These are phyloP conservation scores for Colletotrichum musicola DNA, from an alignment of 2,329 filamentous ascomycete genomes.

Conservation along the genomic window DNA sequence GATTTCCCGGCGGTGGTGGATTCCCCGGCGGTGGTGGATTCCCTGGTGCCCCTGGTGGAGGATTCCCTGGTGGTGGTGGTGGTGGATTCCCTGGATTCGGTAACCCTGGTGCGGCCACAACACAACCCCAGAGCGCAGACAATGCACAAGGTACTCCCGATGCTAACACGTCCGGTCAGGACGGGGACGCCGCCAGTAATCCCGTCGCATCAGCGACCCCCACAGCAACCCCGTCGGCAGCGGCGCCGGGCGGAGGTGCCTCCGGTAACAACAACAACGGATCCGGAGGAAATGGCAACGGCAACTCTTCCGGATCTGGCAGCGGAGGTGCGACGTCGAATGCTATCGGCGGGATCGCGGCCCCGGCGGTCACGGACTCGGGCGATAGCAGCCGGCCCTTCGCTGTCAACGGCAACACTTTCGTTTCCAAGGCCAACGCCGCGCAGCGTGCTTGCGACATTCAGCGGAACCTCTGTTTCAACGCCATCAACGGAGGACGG, in stretches of 20 bases:
- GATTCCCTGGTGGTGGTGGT: slow-evolving; percentile 14
- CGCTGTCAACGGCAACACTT: slow-evolving; percentile 67
- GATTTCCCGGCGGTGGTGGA: neutral
- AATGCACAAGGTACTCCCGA: slow-evolving; percentile 13
- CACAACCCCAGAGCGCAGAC: slow-evolving; percentile 27
- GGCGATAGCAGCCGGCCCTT: slow-evolving; percentile 66
- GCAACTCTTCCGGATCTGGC: slow-evolving; percentile 36
- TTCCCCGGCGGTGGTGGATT: slow-evolving; percentile 6
- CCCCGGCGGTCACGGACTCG: slow-evolving; percentile 63
- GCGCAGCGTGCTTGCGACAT: slow-evolving; percentile 72
- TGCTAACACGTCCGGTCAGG: slow-evolving; percentile 33
- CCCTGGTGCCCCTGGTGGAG: slow-evolving; percentile 21
- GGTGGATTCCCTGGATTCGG: slow-evolving; percentile 24
- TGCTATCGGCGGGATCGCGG: slow-evolving; percentile 64
- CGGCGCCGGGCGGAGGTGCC: slow-evolving; percentile 26
- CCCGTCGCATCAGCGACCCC: slow-evolving; percentile 20
- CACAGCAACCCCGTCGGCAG: slow-evolving; percentile 31
- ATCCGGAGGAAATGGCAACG: slow-evolving; percentile 32
- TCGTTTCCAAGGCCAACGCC: slow-evolving; percentile 67
- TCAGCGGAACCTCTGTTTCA: slow-evolving; percentile 71
- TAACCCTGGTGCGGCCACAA: slow-evolving; percentile 32
- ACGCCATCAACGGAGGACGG: slow-evolving; percentile 66
- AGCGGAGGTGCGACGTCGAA: slow-evolving; percentile 46
- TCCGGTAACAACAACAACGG: slow-evolving; percentile 25
- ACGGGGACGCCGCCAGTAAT: slow-evolving; percentile 35